phyloP scores from a whole-genome alignment of 2,329 filamentous ascomycete species.

The Chrysoporthe puriensis region DNA sequence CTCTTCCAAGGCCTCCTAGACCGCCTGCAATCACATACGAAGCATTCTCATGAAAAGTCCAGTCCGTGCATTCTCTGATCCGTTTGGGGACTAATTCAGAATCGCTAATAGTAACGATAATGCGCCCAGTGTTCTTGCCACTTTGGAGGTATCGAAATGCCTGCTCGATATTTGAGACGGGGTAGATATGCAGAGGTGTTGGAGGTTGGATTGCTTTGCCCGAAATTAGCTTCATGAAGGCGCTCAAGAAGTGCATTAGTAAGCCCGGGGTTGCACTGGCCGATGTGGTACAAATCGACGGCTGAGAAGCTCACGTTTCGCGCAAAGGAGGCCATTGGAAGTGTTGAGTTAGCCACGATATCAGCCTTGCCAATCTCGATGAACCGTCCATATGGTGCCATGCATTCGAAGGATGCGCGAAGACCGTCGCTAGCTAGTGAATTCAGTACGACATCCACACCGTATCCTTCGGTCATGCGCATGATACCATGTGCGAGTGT shows the following conservation, averaged over 20 bases:
- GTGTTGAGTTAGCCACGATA: slow-evolving; percentile 40
- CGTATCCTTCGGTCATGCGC: slow-evolving; percentile 18
- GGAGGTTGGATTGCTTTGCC: slow-evolving; percentile 12
- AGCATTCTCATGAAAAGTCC: slow-evolving; percentile 35
- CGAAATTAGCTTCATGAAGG: neutral
- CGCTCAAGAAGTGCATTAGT: too few relatives aligned
- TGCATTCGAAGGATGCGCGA: slow-evolving; percentile 47
- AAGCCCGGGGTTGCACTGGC: slow-evolving; percentile 6
- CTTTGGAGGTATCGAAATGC: slow-evolving; percentile 9
- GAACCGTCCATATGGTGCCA: slow-evolving; percentile 48
- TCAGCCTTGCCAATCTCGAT: slow-evolving; percentile 51
- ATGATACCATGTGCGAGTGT: slow-evolving; percentile 7
- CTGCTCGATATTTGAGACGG: neutral
- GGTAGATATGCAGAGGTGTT: neutral
- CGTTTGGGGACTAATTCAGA: neutral
- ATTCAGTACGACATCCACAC: slow-evolving; percentile 28
- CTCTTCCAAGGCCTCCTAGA: slow-evolving; percentile 35
- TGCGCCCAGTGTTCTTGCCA: slow-evolving; percentile 8
- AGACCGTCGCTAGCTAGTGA: slow-evolving; percentile 39
- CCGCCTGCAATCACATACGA: slow-evolving; percentile 37
- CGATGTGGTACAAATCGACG: slow-evolving; percentile 34
- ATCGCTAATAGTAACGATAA: neutral
- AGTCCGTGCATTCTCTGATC: slow-evolving; percentile 16
- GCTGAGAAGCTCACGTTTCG: slow-evolving; percentile 40
- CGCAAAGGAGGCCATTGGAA: slow-evolving; percentile 49